These are phyloP conservation scores for Crithidia thermophila DNA, from an alignment of 208 protist genomes.

Conservation along the genomic window DNA sequence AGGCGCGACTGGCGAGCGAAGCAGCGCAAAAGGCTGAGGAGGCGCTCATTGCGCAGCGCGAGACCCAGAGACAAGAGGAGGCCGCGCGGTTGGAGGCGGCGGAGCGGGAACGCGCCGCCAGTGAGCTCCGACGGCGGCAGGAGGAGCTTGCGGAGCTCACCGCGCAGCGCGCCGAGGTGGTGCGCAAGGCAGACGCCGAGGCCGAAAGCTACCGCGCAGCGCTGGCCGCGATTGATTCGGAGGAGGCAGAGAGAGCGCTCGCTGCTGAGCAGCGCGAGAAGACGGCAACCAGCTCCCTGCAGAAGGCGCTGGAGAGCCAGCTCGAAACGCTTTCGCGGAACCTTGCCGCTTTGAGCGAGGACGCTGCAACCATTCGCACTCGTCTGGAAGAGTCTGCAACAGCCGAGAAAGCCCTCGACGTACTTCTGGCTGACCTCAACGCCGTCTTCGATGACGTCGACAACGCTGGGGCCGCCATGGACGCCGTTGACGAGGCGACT, in stretches of 20 bases:
- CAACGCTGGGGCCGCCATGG: constrained; percentile 3
- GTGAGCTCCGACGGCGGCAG: constrained; percentile 2
- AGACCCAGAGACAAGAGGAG: constrained; percentile 15
- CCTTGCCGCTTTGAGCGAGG: constrained; percentile 1
- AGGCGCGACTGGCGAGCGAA: neutral
- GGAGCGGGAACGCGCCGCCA: constrained; percentile 13
- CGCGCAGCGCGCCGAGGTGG: neutral
- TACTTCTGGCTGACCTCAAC: constrained; percentile 5
- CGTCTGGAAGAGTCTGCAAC: neutral
- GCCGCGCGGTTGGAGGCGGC: neutral
- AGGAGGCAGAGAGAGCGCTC: constrained; percentile 5
- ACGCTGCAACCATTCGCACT: constrained; percentile 3
- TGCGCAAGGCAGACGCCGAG: constrained; percentile 6
- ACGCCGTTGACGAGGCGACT: constrained; percentile 17
- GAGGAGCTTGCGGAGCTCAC: neutral
- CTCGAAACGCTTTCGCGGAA: constrained; percentile 8
- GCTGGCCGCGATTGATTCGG: constrained; percentile 7
- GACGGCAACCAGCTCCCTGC: constrained; percentile 2
- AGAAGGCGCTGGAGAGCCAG: constrained; percentile 6
- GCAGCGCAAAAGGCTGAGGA: neutral
- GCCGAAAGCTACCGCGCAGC: constrained; percentile 14
- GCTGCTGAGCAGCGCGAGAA: constrained; percentile 12
- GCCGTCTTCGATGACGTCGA: constrained; percentile 8
- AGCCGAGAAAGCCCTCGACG: constrained; percentile 4
- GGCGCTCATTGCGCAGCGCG: neutral